A percentile compares a stretch with the other conserved stretches of the same genome.
These are phyloP conservation scores for Funneliformis geosporum DNA, from an alignment of 192 early-diverging fungal species.

Conservation along the genomic window DNA sequence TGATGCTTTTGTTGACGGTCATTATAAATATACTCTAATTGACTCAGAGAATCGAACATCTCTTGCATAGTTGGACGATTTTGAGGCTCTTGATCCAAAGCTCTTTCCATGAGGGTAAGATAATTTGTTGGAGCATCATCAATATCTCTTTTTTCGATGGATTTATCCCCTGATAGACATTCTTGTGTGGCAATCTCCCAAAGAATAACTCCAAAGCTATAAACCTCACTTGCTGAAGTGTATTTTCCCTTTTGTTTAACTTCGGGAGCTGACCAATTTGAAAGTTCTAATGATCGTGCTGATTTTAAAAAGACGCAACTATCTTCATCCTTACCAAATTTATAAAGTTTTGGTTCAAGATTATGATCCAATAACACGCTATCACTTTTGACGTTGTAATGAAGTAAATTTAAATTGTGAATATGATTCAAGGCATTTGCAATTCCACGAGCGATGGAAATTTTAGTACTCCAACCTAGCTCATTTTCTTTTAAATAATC, in stretches of 20 bases:
- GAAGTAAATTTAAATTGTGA: neutral
- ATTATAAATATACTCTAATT: neutral
- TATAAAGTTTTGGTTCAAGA: slow-evolving; percentile 13
- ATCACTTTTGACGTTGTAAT: slow-evolving; percentile 7
- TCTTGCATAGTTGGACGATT: neutral
- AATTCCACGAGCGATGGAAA: slow-evolving; percentile 1
- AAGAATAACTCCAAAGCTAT: neutral
- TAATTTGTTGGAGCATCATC: neutral
- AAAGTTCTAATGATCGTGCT: neutral
- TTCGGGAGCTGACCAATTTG: neutral
- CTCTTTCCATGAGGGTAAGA: neutral
- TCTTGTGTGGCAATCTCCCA: neutral
- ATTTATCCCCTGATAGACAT: neutral
- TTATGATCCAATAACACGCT: neutral
- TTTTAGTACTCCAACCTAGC: neutral
- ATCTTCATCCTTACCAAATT: neutral
- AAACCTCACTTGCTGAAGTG: neutral
- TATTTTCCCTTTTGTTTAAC: neutral
- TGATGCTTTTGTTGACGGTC: neutral
- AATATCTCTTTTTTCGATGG: neutral
- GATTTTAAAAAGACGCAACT: neutral
- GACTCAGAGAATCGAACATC: neutral
- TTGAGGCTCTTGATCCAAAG: neutral
- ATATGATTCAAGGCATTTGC: neutral
- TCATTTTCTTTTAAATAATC: neutral